Conservation (phyloP, 495 filamentous ascomycete species). For the Trichoderma gamsii region DNA sequence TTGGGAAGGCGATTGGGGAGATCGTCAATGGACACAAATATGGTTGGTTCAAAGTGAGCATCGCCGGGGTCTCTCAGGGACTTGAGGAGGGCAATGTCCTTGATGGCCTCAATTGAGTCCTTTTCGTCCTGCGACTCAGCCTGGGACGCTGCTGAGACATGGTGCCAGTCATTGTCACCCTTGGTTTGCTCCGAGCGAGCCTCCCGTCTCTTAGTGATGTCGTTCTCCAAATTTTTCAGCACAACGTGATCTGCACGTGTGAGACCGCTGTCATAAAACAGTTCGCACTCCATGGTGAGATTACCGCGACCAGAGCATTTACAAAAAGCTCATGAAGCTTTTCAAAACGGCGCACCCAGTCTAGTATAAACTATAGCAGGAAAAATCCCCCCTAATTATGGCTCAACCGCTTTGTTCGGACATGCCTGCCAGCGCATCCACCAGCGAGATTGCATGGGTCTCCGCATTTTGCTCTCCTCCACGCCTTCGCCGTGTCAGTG, state of each 20-base stretch:
- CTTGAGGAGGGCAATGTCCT: constrained; percentile 36
- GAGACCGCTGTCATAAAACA: constrained; percentile 9
- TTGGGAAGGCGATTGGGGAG: constrained; percentile 24
- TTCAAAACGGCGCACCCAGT: background rate
- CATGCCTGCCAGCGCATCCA: constrained; percentile 10
- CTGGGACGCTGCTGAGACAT: constrained; percentile 3
- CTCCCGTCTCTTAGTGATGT: background rate
- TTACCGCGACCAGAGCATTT: background rate
- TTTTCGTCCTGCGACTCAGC: background rate
- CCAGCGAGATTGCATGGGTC: constrained; percentile 10
- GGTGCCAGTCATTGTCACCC: background rate
- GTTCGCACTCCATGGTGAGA: background rate
- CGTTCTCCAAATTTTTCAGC: constrained; percentile 5
- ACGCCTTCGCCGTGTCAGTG: background rate
- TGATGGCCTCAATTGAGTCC: background rate
- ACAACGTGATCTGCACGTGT: constrained; percentile 11
- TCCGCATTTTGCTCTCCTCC: constrained; percentile 8
- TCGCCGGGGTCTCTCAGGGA: constrained; percentile 47
- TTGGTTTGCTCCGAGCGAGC: background rate
- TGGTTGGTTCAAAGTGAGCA: constrained; percentile 29
- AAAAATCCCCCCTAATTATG: constrained; percentile 7
- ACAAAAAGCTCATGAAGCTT: background rate
- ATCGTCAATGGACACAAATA: constrained; percentile 33
- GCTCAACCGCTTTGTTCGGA: background rate
- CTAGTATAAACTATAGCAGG: background rate